Conservation (phyloP, 1,139 yeast genomes). For the Yamadazyma trypodendri region DNA sequence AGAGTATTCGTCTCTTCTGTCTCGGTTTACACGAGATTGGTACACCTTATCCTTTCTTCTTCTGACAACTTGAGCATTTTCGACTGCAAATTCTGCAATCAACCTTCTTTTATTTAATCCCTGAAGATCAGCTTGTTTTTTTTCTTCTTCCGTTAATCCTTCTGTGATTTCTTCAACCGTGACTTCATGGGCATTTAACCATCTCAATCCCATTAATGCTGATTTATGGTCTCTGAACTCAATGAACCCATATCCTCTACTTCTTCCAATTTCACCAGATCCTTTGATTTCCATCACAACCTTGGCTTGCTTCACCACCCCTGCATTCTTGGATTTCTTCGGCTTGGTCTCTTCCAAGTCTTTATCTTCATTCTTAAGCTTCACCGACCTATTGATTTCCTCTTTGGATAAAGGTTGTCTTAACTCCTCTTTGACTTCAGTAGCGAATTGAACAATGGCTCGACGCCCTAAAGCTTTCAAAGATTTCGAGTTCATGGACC, state of each 20-base stretch:
- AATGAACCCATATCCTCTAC: slow-evolving; percentile 95
- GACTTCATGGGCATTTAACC: slow-evolving; percentile 94
- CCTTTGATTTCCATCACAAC: slow-evolving; percentile 90
- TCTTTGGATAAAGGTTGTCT: slow-evolving; percentile 91
- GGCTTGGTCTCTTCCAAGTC: slow-evolving; percentile 47
- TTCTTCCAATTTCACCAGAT: slow-evolving; percentile 82
- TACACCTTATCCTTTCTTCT: slow-evolving; percentile 76
- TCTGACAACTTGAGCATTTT: slow-evolving; percentile 88
- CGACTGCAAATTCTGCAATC: slow-evolving; percentile 94
- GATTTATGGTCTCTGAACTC: slow-evolving; percentile 91
- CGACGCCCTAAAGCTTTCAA: slow-evolving; percentile 90
- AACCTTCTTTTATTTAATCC: slow-evolving; percentile 67
- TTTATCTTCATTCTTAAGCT: slow-evolving; percentile 50
- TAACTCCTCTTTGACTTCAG: slow-evolving; percentile 69
- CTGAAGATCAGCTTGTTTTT: slow-evolving; percentile 51
- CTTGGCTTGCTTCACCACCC: slow-evolving; percentile 92
- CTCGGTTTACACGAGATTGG: slow-evolving; percentile 39
- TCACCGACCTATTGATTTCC: slow-evolving; percentile 77
- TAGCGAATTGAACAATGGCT: slow-evolving; percentile 95
- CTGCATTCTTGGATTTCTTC: slow-evolving; percentile 72
- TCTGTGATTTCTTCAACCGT: slow-evolving; percentile 65
- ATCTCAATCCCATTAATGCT: slow-evolving; percentile 94
- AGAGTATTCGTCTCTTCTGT: slow-evolving; percentile 22
- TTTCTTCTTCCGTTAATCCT: slow-evolving; percentile 72
- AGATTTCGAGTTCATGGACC: slow-evolving; percentile 86